A percentile compares a stretch with the other conserved stretches of the same genome.
phyloP scores from a whole-genome alignment of 371 early-diverging fungal species.

The Lichtheimia ramosa region DNA sequence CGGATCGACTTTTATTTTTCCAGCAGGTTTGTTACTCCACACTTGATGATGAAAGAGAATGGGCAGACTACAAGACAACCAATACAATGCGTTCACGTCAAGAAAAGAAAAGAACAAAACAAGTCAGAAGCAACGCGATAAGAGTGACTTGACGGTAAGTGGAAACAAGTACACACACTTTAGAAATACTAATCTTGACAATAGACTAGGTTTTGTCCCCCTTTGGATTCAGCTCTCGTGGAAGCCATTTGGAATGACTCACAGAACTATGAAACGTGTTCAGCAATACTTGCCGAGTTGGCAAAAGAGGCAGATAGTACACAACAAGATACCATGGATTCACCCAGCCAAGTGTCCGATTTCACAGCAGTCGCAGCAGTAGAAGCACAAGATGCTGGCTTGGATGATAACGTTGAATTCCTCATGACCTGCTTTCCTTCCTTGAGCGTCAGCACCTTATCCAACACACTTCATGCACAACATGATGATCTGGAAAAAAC shows the following conservation, averaged over 20 bases:
- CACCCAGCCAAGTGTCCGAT: background rate
- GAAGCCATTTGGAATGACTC: slow-evolving; percentile 22
- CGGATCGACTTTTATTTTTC: no score
- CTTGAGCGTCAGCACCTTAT: slow-evolving; percentile 13
- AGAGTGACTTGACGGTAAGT: slow-evolving; percentile 11
- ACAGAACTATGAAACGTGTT: slow-evolving; percentile 9
- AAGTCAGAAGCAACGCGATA: background rate
- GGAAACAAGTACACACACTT: background rate
- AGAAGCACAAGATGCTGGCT: background rate
- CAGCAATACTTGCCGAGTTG: slow-evolving; percentile 14
- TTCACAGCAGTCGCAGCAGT: background rate
- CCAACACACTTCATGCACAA: slow-evolving; percentile 15
- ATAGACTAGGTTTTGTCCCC: slow-evolving; percentile 22
- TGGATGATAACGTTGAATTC: slow-evolving; percentile 26
- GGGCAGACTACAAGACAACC: slow-evolving; percentile 22
- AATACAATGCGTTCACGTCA: slow-evolving; percentile 7
- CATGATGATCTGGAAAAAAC: slow-evolving; percentile 39
- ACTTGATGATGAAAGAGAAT: slow-evolving; percentile 1
- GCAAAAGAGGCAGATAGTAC: slow-evolving; percentile 15
- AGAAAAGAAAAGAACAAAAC: background rate
- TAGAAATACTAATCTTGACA: background rate
- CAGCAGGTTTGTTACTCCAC: background rate
- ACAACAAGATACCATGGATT: background rate
- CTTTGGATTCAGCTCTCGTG: slow-evolving; percentile 18
- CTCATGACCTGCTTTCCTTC: slow-evolving; percentile 39